A percentile compares a stretch with the other conserved stretches of the same genome.
phyloP scores from a whole-genome alignment of 345 rosid genomes.

The Cardamine occulta region DNA sequence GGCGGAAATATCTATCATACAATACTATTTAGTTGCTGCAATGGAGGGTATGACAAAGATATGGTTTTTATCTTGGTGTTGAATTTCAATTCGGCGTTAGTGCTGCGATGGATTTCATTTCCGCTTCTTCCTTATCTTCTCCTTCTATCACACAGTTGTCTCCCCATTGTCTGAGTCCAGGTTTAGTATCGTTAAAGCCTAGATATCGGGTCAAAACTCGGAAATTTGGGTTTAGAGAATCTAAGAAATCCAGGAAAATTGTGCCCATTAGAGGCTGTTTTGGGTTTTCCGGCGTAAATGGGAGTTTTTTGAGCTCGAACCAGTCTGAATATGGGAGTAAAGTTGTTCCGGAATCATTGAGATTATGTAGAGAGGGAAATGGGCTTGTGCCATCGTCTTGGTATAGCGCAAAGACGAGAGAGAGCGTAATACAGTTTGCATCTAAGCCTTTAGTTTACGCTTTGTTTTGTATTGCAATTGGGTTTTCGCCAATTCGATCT shows the following conservation, averaged over 20 bases:
- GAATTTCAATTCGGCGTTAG: constrained; percentile 14
- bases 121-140: constrained; percentile 45
- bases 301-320: constrained; percentile 34
- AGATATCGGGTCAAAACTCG: constrained; percentile 41
- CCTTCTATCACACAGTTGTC: constrained; percentile 47
- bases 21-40: background rate
- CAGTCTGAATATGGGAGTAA: constrained; percentile 25
- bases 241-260: constrained; percentile 14
- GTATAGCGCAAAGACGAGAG: constrained; percentile 33
- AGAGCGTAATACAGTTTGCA: constrained; percentile 42
- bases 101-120: constrained; percentile 56
- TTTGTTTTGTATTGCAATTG: constrained; percentile 66
- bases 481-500: constrained; percentile 55
- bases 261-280: constrained; percentile 40
- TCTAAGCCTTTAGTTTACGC: constrained; percentile 55
- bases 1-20: background rate
- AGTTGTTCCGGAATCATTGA: constrained; percentile 22
- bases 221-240: constrained; percentile 26
- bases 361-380: constrained; percentile 29
- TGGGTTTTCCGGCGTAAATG: constrained; percentile 35
- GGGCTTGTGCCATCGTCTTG: constrained; percentile 37
- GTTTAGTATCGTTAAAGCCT: constrained; percentile 38
- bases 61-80: constrained; percentile 4
- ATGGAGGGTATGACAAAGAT: constrained; percentile 23
- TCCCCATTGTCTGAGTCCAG: constrained; percentile 32